Conservation (phyloP, 192 early-diverging fungal genomes). For the Podila verticillata region DNA sequence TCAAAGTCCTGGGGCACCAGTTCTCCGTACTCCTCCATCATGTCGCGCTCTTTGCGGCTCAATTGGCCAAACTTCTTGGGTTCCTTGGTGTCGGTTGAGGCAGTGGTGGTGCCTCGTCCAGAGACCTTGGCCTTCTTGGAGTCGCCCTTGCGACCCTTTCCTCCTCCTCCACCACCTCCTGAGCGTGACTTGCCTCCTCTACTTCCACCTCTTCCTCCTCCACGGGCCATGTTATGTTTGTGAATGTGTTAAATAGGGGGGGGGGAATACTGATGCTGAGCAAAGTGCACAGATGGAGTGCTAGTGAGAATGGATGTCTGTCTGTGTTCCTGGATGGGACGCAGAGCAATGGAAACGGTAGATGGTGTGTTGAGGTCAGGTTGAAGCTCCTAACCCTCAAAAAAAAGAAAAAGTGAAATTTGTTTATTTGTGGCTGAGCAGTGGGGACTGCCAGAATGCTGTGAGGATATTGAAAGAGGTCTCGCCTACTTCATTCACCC, state of each 20-base stretch:
- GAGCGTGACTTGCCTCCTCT: conserved; percentile 5
- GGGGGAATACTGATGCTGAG: not conserved
- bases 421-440: conserved; percentile 17
- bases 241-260: not conserved
- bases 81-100: conserved; percentile 38
- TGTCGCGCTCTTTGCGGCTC: conserved; percentile 57
- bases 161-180: conserved; percentile 8
- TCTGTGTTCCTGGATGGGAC: not conserved
- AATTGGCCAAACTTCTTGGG: conserved; percentile 58
- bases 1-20: conserved; percentile 63
- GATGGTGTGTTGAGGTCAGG: not conserved
- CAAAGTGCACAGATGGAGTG: not conserved
- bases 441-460: not conserved
- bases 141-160: not conserved
- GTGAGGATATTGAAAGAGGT: not conserved
- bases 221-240: conserved; percentile 27
- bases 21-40: conserved; percentile 79
- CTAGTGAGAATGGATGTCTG: not conserved
- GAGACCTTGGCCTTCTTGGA: conserved; percentile 38
- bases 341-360: not conserved
- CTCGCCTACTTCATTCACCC: not conserved
- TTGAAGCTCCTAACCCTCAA: too few species aligned
- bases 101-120: conserved; percentile 37
- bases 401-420: conserved; percentile 20
- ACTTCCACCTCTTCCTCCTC: conserved; percentile 11